A percentile compares a stretch with the other conserved stretches of the same genome.
phyloP scores from a whole-genome alignment of 2,329 filamentous ascomycete genomes.

The Orbilia brochopaga region DNA sequence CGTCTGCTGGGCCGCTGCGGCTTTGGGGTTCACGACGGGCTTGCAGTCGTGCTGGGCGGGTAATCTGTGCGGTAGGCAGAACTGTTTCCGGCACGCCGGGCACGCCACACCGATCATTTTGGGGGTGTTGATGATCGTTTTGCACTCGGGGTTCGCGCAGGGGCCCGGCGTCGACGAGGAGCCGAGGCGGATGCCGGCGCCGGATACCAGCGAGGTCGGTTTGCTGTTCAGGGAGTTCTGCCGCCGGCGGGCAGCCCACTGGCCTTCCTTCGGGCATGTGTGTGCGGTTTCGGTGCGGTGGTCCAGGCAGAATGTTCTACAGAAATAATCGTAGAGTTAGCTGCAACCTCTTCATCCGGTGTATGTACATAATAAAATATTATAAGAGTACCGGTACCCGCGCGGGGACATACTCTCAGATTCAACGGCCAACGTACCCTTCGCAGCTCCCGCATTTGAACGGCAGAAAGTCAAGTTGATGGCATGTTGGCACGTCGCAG shows the following conservation, averaged over 20 bases:
- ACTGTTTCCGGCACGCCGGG: constrained; percentile 61
- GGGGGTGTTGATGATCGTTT: constrained; percentile 63
- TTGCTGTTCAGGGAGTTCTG: constrained; percentile 55
- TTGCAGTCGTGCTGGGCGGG: constrained; percentile 71
- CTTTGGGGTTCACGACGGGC: constrained; percentile 55
- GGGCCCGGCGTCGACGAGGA: constrained; percentile 59
- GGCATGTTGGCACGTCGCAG: constrained; percentile 89
- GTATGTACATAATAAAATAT: too few relatives aligned
- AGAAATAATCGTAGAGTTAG: constrained; percentile 27
- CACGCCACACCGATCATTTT: constrained; percentile 63
- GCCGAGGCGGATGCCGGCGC: constrained; percentile 65
- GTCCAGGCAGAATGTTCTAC: constrained; percentile 84
- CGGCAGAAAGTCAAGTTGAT: constrained; percentile 93
- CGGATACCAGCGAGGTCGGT: constrained; percentile 42
- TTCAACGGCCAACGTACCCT: constrained; percentile 58
- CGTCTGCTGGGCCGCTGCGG: constrained; percentile 64
- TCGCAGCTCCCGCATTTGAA: constrained; percentile 90
- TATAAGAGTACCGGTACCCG: too few relatives aligned
- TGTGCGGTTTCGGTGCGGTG: constrained; percentile 87
- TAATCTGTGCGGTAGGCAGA: constrained; percentile 63
- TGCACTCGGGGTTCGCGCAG: constrained; percentile 62
- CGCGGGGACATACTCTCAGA: too few relatives aligned
- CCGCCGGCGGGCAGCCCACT: constrained; percentile 65
- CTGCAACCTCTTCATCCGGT: neutral
- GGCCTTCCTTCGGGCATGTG: constrained; percentile 68